Conservation (phyloP, 129 eudicot genomes). For the Arctium lappa region DNA sequence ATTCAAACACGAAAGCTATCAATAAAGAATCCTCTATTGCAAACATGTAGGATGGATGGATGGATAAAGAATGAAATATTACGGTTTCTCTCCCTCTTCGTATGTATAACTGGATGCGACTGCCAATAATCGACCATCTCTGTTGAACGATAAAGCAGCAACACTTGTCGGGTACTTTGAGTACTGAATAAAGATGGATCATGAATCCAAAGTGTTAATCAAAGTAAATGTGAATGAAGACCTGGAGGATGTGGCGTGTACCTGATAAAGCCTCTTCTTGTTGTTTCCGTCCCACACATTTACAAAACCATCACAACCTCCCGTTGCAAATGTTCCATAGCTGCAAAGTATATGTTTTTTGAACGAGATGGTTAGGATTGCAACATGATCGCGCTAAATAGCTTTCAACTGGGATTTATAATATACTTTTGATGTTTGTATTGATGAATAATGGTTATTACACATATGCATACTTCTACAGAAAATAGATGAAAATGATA, state of each 20-base stretch:
- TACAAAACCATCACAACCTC: conserved; percentile 89
- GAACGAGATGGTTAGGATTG: background rate
- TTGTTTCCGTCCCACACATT: conserved; percentile 93
- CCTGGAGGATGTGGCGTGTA: background rate
- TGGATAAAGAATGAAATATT: conserved; percentile 22
- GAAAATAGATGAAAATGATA: no score
- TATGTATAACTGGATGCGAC: conserved; percentile 85
- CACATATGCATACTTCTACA: no score
- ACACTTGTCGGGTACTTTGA: conserved; percentile 75
- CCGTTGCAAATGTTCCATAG: conserved; percentile 94
- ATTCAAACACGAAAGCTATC: background rate
- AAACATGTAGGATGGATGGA: background rate
- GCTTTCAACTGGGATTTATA: background rate
- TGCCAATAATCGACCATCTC: conserved; percentile 80
- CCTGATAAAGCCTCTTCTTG: conserved; percentile 91
- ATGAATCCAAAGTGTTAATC: background rate
- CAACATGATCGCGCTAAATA: background rate
- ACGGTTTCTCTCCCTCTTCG: conserved; percentile 86
- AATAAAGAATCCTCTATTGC: background rate
- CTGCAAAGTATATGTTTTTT: conserved; percentile 34
- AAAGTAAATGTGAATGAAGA: background rate
- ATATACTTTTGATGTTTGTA: background rate
- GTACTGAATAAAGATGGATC: conserved; percentile 45
- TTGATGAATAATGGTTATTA: background rate
- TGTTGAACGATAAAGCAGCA: conserved; percentile 81